Base-by-base conservation (phyloP, 2,329 filamentous ascomycete species). In the Colletotrichum cuscutae region DNA sequence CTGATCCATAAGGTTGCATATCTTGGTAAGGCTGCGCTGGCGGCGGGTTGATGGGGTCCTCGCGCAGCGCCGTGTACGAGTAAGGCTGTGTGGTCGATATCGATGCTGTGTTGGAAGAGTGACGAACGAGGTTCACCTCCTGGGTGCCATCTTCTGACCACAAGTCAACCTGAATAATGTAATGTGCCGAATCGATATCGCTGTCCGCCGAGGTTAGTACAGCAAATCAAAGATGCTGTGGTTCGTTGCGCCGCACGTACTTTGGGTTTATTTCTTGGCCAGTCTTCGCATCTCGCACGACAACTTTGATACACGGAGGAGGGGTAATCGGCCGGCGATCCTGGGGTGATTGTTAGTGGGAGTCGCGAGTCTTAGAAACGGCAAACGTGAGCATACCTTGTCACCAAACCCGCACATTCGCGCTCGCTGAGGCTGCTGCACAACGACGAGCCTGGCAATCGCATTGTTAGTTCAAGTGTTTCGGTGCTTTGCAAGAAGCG, bases 351-450 rank as follows among this genome's bases (percentile, higher is more conserved):
- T 22, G 60, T 77, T 70, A 72, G 74, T 73, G 56, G 62, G 56
- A 46, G 46, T 35, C 8, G 28, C 49, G 30, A 46, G 5, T 24
- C 7, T 24, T 9, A 35, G 62, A 42, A 46, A 15, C 24, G 24
- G 42, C 22, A 4, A 22, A 12, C 24, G 59, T 54, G 19, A 12
- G 57, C 59, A 22, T 30, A 97, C 94, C 89, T 98, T 99, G 86
- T 99, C 97, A 75, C 97, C 97, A 84, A 98, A 99, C 8, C 97
- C 97, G 85, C 97, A 99, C 97, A 98, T 98, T 74, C 97, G 94
- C 76, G 97, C 97, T 78, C 97, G 91, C 78, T 94, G 89, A 63
- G 97, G 97, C 82, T 98, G 95, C 85, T 99, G 97, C 76, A 94
- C 91, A 73, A 98, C 94, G 76, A 92, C 87, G 63, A 98, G 88